phyloP scores from a whole-genome alignment of 208 protist species.

The Trypanosoma lewisi region DNA sequence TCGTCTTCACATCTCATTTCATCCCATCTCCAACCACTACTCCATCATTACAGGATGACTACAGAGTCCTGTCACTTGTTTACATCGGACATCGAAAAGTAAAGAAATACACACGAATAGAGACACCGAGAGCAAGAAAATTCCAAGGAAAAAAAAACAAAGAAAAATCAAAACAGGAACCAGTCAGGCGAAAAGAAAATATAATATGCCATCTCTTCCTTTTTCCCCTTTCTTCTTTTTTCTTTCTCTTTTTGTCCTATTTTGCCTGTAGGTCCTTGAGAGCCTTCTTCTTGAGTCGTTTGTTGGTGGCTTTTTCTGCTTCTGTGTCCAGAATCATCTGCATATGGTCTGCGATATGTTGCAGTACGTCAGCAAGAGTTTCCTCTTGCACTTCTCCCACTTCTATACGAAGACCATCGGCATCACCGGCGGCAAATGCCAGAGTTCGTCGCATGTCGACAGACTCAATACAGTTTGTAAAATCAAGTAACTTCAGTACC shows the following conservation, averaged over 20 bases:
- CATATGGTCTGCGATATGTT: slow-evolving; percentile 64
- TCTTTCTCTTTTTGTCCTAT: neutral
- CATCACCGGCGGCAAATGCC: slow-evolving; percentile 55
- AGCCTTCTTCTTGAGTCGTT: slow-evolving; percentile 32
- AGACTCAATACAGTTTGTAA: slow-evolving; percentile 52
- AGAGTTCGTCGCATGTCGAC: slow-evolving; percentile 53
- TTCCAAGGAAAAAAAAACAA: neutral
- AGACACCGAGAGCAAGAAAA: too few species aligned
- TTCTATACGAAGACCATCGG: slow-evolving; percentile 73
- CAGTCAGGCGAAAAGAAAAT: too few species aligned
- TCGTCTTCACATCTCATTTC: neutral
- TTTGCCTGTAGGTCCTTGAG: slow-evolving; percentile 10
- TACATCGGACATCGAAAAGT: neutral
- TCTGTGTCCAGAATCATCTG: slow-evolving; percentile 69
- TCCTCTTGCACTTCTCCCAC: slow-evolving; percentile 50
- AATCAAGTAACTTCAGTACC: slow-evolving; percentile 74
- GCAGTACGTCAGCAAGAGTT: slow-evolving; percentile 29
- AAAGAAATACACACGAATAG: too few species aligned
- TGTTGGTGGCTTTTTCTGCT: slow-evolving; percentile 40
- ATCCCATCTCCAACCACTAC: neutral
- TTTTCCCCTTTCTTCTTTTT: neutral
- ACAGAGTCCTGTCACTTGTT: neutral
- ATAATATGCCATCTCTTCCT: too few species aligned
- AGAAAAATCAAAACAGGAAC: neutral
- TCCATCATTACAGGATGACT: too few species aligned